Percentiles rank a stretch among this genome's conserved stretches.
Evolutionary conservation across 331 rosid genomes (phyloP).

Genomic region (Pyrus hybrid): DNA sequence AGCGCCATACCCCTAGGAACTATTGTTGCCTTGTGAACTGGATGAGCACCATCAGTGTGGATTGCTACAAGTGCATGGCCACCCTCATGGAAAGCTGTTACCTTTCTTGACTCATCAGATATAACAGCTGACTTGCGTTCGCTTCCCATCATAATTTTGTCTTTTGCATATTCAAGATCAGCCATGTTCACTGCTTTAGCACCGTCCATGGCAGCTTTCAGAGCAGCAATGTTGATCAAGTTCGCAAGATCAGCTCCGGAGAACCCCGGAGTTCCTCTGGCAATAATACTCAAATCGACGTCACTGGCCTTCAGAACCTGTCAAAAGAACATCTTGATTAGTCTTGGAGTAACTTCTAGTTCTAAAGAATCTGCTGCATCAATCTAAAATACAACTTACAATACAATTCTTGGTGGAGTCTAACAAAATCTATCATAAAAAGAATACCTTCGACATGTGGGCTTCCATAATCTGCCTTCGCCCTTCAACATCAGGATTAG

Average conservation of each 20-base stretch:
- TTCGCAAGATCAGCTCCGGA: constrained; percentile 86
- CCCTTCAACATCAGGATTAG: constrained; percentile 96
- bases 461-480: constrained; percentile 81
- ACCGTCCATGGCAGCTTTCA: constrained; percentile 83
- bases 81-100: constrained; percentile 77
- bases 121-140: constrained; percentile 77
- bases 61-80: constrained; percentile 87
- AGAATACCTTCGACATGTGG: constrained; percentile 75
- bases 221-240: constrained; percentile 70
- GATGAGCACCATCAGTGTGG: constrained; percentile 70
- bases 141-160: constrained; percentile 83
- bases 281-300: constrained; percentile 67
- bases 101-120: constrained; percentile 59
- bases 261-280: constrained; percentile 79
- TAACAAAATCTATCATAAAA: background rate
- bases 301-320: constrained; percentile 73
- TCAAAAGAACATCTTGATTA: background rate
- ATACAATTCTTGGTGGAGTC: background rate
- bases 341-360: background rate
- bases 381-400: background rate
- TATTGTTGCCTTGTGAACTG: constrained; percentile 83
- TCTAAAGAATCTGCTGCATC: background rate
- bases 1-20: constrained; percentile 86
- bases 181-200: constrained; percentile 69
- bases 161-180: constrained; percentile 77